These are phyloP conservation scores for Stromatinia cepivora DNA, from an alignment of 2,329 filamentous ascomycete species.

Conservation along the genomic window DNA sequence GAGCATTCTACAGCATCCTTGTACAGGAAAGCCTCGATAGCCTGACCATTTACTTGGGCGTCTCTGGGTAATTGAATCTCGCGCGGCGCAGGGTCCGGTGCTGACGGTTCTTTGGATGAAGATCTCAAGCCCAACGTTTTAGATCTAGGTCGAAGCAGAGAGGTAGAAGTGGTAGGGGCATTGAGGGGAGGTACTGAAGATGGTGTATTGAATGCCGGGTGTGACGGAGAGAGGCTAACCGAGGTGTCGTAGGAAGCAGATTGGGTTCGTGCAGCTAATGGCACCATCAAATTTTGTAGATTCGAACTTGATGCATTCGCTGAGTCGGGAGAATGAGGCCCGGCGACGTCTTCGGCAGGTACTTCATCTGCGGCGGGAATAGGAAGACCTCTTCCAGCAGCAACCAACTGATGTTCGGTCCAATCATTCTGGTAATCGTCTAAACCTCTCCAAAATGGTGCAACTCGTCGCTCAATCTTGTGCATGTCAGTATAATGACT, in stretches of 20 bases:
- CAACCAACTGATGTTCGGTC: conserved; percentile 94
- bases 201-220: conserved; percentile 60
- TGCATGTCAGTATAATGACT: conserved; percentile 29
- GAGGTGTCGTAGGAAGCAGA: conserved; percentile 76
- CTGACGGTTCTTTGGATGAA: conserved; percentile 70
- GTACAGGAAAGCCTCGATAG: conserved; percentile 89
- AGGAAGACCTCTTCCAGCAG: conserved; percentile 78
- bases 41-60: conserved; percentile 90
- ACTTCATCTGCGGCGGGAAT: conserved; percentile 83
- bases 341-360: conserved; percentile 65
- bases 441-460: conserved; percentile 93
- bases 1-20: conserved; percentile 89
- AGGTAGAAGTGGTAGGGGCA: conserved; percentile 48
- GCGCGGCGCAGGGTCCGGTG: conserved; percentile 70
- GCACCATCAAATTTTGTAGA: conserved; percentile 73
- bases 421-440: conserved; percentile 86
- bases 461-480: conserved; percentile 87
- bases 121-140: conserved; percentile 83
- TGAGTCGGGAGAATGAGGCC: conserved; percentile 48
- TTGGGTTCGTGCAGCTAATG: conserved; percentile 73
- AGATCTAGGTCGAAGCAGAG: conserved; percentile 76
- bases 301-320: conserved; percentile 58
- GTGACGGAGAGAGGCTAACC: conserved; percentile 57
- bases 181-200: conserved; percentile 54
- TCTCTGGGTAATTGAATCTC: conserved; percentile 81